A percentile compares a stretch with the other conserved stretches of the same genome.
These are phyloP conservation scores for Hypericum perforatum DNA, from an alignment of 345 rosid genomes.

Conservation along the genomic window DNA sequence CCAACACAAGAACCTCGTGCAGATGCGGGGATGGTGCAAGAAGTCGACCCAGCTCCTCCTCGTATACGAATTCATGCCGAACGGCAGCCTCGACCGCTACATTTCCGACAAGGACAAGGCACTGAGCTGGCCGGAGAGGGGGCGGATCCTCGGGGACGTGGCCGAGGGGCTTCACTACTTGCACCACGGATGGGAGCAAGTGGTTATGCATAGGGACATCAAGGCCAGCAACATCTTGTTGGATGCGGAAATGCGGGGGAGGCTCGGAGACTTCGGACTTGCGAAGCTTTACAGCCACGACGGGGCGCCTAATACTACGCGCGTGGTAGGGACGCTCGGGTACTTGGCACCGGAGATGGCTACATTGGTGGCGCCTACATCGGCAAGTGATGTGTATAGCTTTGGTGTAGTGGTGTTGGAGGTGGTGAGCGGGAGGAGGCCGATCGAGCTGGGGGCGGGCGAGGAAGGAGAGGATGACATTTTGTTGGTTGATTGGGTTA, in stretches of 20 bases:
- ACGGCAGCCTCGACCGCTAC: conserved; percentile 65
- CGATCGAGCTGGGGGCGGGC: conserved; percentile 37
- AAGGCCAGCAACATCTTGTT: conserved; percentile 73
- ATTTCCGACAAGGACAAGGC: conserved; percentile 50
- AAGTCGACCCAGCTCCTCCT: conserved; percentile 66
- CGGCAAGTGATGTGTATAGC: conserved; percentile 71
- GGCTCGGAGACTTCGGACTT: conserved; percentile 78
- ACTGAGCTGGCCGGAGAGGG: conserved; percentile 51
- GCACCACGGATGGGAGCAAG: conserved; percentile 89
- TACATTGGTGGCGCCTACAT: conserved; percentile 39
- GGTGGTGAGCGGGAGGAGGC: conserved; percentile 68
- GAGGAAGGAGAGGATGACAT: conserved; percentile 39
- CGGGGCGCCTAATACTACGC: conserved; percentile 63
- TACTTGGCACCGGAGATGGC: conserved; percentile 81
- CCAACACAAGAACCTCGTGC: conserved; percentile 76
- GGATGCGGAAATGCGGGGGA: conserved; percentile 73
- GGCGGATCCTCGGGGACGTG: conserved; percentile 56
- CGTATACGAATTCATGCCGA: conserved; percentile 84
- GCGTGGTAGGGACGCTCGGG: conserved; percentile 84
- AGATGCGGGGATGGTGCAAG: conserved; percentile 84
- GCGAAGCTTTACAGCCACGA: conserved; percentile 73
- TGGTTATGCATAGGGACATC: conserved; percentile 74
- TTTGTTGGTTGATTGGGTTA: conserved; percentile 64
- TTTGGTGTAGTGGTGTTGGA: conserved; percentile 84
- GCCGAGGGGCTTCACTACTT: conserved; percentile 77